Evolutionary conservation across 257 asterid species (phyloP).

Genomic region (Eucommia ulmoides): DNA sequence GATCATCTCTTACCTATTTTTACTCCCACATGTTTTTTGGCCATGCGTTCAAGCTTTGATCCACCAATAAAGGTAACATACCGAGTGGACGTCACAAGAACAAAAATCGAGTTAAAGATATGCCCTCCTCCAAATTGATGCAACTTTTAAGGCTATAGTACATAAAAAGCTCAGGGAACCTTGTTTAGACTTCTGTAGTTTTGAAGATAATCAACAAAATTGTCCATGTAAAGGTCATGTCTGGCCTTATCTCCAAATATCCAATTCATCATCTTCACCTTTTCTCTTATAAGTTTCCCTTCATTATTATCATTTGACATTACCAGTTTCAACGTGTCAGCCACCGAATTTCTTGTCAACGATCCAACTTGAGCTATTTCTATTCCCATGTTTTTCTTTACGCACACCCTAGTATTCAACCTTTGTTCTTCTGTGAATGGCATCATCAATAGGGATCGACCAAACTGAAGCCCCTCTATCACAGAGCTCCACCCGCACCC

Average conservation of each 20-base stretch:
- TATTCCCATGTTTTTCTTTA: neutral
- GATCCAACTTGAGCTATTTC: neutral
- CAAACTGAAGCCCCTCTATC: neutral
- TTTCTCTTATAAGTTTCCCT: neutral
- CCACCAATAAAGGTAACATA: too few species aligned
- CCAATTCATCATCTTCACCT: constrained; percentile 8
- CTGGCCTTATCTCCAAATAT: constrained; percentile 5
- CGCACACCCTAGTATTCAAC: constrained; percentile 5
- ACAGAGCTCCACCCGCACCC: neutral
- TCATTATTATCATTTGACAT: too few species aligned
- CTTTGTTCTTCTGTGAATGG: neutral
- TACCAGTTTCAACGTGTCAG: constrained; percentile 8
- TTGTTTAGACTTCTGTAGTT: neutral
- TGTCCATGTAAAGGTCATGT: constrained; percentile 1
- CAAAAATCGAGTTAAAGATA: too few species aligned
- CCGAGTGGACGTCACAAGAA: too few species aligned
- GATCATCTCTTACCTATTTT: too few species aligned
- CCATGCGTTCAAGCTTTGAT: too few species aligned
- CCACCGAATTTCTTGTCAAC: constrained; percentile 6
- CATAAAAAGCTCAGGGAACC: too few species aligned
- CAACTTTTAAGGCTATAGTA: too few species aligned
- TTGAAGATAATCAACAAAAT: constrained; percentile 4
- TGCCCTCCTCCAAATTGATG: too few species aligned
- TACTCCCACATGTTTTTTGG: too few species aligned
- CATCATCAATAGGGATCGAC: neutral